Evolutionary conservation across 2,329 filamentous ascomycete species (phyloP), one percentile per base, ranked within the genome.

Genomic region (Macrophomina tecta): DNA sequence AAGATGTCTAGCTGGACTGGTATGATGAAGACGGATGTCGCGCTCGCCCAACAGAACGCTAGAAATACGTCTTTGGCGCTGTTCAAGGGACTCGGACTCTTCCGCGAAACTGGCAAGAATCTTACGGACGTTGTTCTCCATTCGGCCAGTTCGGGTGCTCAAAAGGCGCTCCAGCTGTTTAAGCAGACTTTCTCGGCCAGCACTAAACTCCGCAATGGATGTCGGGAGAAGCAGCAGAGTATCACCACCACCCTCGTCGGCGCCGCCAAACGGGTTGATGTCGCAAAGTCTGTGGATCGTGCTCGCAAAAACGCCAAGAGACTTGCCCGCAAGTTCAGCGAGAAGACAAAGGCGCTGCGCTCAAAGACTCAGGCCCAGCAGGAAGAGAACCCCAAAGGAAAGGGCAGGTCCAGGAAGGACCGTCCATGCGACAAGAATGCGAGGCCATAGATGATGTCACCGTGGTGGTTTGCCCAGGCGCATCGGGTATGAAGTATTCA

Each of bases 301-400:
- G 75, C 75, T 1, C 71, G 75, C 56, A 69, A 70, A 62, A 77
- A 77, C 49, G 75, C 76, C 14, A 71, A 74, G 30, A 70, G 72
- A 16, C 32, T 75, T 16, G 70, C 75, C 64, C 34, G 68, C 56
- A 62, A 66, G 55, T 23, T 68, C 7, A 16, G 52, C 12, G 23
- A 56, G 51, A 65, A 62, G 58, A 40, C 52, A 14, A 38, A 23
- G 16, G n/a, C 34, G 16, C 52, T 55, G 4, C 52, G 52, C 7
- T 18, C 52, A 8, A 62, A 49, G 58, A n/a, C 7, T n/a, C 42
- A 49, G n/a, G 30, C 16, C n/a, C 32, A 62, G n/a, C n/a, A 52
- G 32, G 23, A 53, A 12, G 12, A 53, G 56, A 40, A 23, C 36
- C 16, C 36, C 14, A 49, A 64, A 30, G 56, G 49, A 38, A 56